These are phyloP conservation scores for Scheffersomyces illinoinensis DNA, from an alignment of 1,139 yeast genomes.

Conservation along the genomic window DNA sequence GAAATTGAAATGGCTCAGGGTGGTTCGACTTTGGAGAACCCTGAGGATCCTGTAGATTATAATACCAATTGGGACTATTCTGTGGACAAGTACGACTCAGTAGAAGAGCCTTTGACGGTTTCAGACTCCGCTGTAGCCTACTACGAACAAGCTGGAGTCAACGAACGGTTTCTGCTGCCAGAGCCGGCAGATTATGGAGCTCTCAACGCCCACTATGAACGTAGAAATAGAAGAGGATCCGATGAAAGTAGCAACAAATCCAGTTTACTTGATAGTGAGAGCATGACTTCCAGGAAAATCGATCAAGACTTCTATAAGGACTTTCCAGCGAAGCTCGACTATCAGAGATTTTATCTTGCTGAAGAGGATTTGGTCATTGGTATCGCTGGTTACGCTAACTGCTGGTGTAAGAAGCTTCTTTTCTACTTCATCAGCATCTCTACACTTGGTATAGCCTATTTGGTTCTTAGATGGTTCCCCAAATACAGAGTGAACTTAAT, in stretches of 20 bases:
- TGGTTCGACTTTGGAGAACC: constrained; percentile 72
- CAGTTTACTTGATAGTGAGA: constrained; percentile 11
- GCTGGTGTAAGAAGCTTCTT: constrained; percentile 41
- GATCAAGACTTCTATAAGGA: constrained; percentile 44
- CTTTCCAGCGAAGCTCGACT: constrained; percentile 45
- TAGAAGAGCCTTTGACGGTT: neutral
- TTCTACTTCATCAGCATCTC: constrained; percentile 57
- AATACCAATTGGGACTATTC: constrained; percentile 70
- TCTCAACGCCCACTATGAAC: constrained; percentile 23
- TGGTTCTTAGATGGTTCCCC: constrained; percentile 85
- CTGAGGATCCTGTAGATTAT: constrained; percentile 55
- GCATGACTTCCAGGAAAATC: constrained; percentile 15
- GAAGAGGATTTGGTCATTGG: constrained; percentile 95
- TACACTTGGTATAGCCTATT: constrained; percentile 72
- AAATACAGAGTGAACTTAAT: constrained; percentile 64
- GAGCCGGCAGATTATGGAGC: constrained; percentile 41
- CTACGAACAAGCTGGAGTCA: neutral
- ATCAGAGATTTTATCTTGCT: constrained; percentile 86
- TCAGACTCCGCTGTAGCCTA: neutral
- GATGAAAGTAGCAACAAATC: constrained; percentile 25
- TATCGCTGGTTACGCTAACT: constrained; percentile 81
- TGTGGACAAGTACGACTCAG: constrained; percentile 46
- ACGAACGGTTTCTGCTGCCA: neutral
- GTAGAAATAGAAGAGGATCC: constrained; percentile 31
- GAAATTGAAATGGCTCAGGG: constrained; percentile 89